Evolutionary conservation across 148 eudicot genomes (phyloP).

Genomic region (Cornus florida): DNA sequence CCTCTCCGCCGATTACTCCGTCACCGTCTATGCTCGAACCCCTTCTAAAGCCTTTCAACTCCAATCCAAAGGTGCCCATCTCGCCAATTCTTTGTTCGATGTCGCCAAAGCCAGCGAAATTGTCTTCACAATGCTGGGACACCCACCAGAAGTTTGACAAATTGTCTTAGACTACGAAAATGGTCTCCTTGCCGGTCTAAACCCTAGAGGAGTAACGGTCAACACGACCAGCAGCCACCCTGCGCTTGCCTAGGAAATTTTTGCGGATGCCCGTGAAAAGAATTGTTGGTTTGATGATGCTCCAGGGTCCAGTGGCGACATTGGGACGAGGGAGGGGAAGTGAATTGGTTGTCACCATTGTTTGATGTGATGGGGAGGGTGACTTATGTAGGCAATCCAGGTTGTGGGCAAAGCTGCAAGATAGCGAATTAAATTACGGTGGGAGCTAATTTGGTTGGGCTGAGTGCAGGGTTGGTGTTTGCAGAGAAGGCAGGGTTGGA

Average conservation of each 20-base stretch:
- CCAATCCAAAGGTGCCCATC: constrained; percentile 61
- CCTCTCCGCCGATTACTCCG: constrained; percentile 68
- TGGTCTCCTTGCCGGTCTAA: constrained; percentile 40
- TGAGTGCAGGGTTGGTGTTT: constrained; percentile 84
- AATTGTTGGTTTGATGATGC: no score
- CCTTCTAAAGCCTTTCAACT: constrained; percentile 61
- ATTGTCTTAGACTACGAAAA: constrained; percentile 36
- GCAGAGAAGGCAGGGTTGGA: constrained; percentile 70
- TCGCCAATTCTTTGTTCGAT: constrained; percentile 43
- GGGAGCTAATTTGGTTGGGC: constrained; percentile 71
- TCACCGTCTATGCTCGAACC: constrained; percentile 65
- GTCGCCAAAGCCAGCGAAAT: constrained; percentile 48
- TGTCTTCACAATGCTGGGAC: constrained; percentile 89
- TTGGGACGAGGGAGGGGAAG: no score
- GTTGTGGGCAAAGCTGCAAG: constrained; percentile 77
- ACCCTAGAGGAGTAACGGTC: constrained; percentile 46
- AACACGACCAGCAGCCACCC: constrained; percentile 79
- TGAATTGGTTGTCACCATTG: no score
- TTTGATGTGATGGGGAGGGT: constrained; percentile 71
- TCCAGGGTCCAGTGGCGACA: no score
- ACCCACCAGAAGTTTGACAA: constrained; percentile 80
- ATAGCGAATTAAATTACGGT: constrained; percentile 84
- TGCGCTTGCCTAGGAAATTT: constrained; percentile 41
- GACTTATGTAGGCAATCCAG: constrained; percentile 58
- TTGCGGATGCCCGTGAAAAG: no score